These are phyloP conservation scores for Candida ulmi DNA, from an alignment of 805 yeast genomes.

Conservation along the genomic window DNA sequence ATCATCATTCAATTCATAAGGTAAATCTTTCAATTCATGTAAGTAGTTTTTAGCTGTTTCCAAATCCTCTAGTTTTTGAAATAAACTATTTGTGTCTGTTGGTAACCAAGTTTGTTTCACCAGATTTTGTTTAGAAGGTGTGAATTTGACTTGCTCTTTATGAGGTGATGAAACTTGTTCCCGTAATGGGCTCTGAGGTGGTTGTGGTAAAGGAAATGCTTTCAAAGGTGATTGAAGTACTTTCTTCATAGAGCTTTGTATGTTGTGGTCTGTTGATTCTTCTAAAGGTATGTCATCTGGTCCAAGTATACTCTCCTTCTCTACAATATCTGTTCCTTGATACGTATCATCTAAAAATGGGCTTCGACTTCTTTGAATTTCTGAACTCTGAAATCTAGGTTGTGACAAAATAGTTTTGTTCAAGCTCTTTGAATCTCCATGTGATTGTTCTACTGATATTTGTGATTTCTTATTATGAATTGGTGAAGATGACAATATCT, in stretches of 20 bases:
- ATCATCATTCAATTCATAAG: constrained; percentile 48
- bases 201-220: too few relatives aligned
- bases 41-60: constrained; percentile 25
- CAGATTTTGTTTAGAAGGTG: constrained; percentile 1
- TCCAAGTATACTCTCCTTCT: constrained; percentile 2
- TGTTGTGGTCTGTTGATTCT: constrained; percentile 25
- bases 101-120: constrained; percentile 19
- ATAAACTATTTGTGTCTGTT: constrained; percentile 24
- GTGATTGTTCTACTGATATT: too few relatives aligned
- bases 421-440: too few relatives aligned
- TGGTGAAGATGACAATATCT: constrained; percentile 6
- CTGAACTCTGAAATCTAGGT: constrained; percentile 17
- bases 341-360: constrained; percentile 21
- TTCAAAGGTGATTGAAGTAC: not conserved
- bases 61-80: constrained; percentile 24
- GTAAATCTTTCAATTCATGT: constrained; percentile 12
- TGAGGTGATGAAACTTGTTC: too few relatives aligned
- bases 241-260: constrained; percentile 2
- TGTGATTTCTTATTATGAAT: constrained; percentile 6
- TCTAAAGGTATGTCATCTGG: constrained; percentile 23
- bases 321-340: constrained; percentile 15
- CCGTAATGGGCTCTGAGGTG: too few relatives aligned
- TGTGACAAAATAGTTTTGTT: constrained; percentile 8
- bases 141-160: too few relatives aligned
- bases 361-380: constrained; percentile 16